Base-by-base conservation (phyloP, 1,139 yeast species). In the Yamadazyma siamensis region DNA sequence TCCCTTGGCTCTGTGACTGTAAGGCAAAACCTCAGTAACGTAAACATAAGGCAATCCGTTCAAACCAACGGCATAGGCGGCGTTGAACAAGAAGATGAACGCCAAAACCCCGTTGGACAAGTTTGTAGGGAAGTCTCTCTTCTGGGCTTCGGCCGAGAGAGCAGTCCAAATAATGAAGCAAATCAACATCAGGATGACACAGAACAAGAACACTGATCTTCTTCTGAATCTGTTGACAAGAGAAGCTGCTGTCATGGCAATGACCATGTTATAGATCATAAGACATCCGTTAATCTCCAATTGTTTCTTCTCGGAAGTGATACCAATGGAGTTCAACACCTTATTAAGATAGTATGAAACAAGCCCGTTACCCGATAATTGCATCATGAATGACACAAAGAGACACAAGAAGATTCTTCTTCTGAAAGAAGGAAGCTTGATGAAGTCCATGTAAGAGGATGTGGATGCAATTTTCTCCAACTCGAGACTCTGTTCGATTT, bases 301-400 rank as follows among this genome's bases (percentile, higher is more conserved):
- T 50, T 72, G 75, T 38, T 50, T 52, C 13, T 51, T 49, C 11
- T 64, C 53, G 5, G 56, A 56, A 17, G 70, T 70, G 41, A 71
- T 65, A 33, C 77, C 77, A 44, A 72, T 67, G 9, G 74, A 61
- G 34, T 59, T 50, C 43, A 73, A 57, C 13, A 72, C 76, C 39
- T 59, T 59, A 32, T 59, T 61, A 41, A 73, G 52, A 47, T 72
- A 72, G 54, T 70, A 72, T 0, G 75, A 65, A 12, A 72, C 71
- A 30, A 72, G 55, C 32, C 74, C 75, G 38, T 70, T 71, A 44
- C 78, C 78, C 18, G 71, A 64, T 34, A 71, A 57, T 42, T 71
- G 75, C 59, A 64, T 61, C 48, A 67, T 55, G 13, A 54, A 41
- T 18, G 63, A 60, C 18, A 60, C 47, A 40, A 59, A 56, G 25